Conservation (phyloP, 805 yeast species). For the Candida multigemmis region DNA sequence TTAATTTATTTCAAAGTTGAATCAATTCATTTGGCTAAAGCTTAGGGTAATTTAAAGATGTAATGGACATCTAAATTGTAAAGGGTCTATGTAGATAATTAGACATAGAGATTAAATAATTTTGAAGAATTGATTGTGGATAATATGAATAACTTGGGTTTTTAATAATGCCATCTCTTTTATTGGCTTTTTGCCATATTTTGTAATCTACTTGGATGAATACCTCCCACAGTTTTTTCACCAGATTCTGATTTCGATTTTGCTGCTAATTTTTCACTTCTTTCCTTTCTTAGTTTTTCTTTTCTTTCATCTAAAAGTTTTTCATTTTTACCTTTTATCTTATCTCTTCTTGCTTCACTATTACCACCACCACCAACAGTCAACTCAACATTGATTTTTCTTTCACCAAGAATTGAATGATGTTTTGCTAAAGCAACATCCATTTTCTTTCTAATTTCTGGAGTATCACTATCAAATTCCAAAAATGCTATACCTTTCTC, state of each 20-base stretch:
- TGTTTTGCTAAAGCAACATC: slow-evolving; percentile 81
- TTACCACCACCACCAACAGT: slow-evolving; percentile 99
- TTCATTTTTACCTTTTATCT: slow-evolving; percentile 72
- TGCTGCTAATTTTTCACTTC: slow-evolving; percentile 3
- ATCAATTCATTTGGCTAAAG: too few species aligned
- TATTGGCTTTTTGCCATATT: slow-evolving; percentile 28
- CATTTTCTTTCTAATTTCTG: slow-evolving; percentile 68
- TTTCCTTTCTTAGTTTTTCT: slow-evolving; percentile 35
- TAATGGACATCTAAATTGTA: too few species aligned
- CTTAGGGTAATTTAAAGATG: too few species aligned
- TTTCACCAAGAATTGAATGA: slow-evolving; percentile 55
- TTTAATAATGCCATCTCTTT: too few species aligned
- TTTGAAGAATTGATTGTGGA: too few species aligned
- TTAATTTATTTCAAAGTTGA: too few species aligned
- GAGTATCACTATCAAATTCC: slow-evolving; percentile 57
- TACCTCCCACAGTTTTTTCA: slow-evolving; percentile 11
- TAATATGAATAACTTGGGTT: too few species aligned
- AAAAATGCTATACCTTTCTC: slow-evolving; percentile 90
- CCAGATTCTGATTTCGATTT: slow-evolving; percentile 5
- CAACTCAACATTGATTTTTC: slow-evolving; percentile 89
- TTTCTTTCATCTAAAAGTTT: slow-evolving; percentile 64
- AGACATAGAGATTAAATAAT: too few species aligned
- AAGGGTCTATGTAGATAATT: too few species aligned
- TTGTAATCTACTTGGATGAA: slow-evolving; percentile 65
- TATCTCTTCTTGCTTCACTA: slow-evolving; percentile 52